Conservation (phyloP, 2,329 filamentous ascomycete species). For the Fusarium newnesense region DNA sequence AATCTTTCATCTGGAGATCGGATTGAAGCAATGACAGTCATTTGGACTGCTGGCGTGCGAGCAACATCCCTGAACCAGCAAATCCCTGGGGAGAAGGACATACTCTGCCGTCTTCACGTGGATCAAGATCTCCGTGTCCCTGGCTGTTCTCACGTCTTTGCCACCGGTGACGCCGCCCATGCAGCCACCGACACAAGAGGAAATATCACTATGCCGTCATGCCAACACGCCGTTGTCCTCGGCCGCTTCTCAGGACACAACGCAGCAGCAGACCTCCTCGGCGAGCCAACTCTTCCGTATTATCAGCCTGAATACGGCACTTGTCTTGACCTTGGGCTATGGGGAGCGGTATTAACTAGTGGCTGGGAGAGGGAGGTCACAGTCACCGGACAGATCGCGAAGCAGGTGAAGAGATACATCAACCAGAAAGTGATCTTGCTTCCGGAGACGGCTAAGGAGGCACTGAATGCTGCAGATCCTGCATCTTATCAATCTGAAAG, state of each 20-base stretch:
- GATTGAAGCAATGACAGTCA: conserved; percentile 47
- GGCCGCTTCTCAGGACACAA: conserved; percentile 50
- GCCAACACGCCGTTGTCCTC: conserved; percentile 51
- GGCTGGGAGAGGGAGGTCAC: conserved; percentile 48
- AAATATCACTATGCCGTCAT: conserved; percentile 50
- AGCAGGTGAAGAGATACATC: conserved; percentile 48
- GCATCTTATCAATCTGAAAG: not conserved
- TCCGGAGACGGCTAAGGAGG: not conserved
- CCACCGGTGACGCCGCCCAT: conserved; percentile 49
- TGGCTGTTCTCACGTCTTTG: not conserved
- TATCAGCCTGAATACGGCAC: conserved; percentile 46
- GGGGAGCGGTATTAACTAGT: conserved; percentile 42
- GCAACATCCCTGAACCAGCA: conserved; percentile 49
- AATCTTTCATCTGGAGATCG: conserved; percentile 45
- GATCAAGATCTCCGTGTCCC: conserved; percentile 13
- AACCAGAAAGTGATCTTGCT: conserved; percentile 39
- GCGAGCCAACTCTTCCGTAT: conserved; percentile 39
- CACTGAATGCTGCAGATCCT: not conserved
- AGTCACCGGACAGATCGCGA: conserved; percentile 44
- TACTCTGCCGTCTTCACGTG: conserved; percentile 3
- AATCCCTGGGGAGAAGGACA: conserved; percentile 45
- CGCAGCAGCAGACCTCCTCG: conserved; percentile 49
- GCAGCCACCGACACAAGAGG: conserved; percentile 40
- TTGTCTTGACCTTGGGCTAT: conserved; percentile 51
- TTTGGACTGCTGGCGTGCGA: conserved; percentile 52